phyloP scores from a whole-genome alignment of 148 eudicot species.

The Salicornia ramosissima region DNA sequence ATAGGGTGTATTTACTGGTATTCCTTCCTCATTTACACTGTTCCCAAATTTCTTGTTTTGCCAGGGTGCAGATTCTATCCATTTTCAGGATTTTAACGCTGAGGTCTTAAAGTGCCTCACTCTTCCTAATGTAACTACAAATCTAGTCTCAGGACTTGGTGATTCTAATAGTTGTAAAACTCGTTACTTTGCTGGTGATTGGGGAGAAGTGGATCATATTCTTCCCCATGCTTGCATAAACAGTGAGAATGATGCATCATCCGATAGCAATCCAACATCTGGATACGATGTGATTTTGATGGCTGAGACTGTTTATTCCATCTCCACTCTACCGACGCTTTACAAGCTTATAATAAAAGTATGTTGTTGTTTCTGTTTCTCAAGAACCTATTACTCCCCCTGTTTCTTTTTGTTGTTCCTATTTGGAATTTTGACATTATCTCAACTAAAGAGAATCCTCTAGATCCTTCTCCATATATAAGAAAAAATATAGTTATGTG shows the following conservation, averaged over 20 bases:
- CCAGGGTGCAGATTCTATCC: conserved; percentile 73
- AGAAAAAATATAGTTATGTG: too few species aligned
- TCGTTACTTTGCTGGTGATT: conserved; percentile 91
- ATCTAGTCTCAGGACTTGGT: conserved; percentile 31
- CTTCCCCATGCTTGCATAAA: conserved; percentile 40
- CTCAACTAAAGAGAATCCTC: too few species aligned
- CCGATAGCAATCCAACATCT: conserved; percentile 9
- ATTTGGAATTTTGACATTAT: neutral
- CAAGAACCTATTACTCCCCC: too few species aligned
- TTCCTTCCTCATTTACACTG: neutral
- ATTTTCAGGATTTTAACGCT: conserved; percentile 94
- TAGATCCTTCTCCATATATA: too few species aligned
- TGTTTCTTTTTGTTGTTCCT: too few species aligned
- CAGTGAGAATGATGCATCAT: conserved; percentile 20
- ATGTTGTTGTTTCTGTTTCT: conserved; percentile 10
- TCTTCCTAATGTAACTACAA: conserved; percentile 71
- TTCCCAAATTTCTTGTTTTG: conserved; percentile 22
- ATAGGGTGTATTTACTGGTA: neutral
- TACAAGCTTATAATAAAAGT: conserved; percentile 80
- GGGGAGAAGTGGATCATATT: conserved; percentile 66
- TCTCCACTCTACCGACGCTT: conserved; percentile 56
- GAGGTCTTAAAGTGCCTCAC: conserved; percentile 85
- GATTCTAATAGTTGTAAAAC: conserved; percentile 29
- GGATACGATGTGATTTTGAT: conserved; percentile 90
- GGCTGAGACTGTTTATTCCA: conserved; percentile 97